phyloP scores from a whole-genome alignment of 768 basidiomycete genomes.

The Podaxis rugospora region DNA sequence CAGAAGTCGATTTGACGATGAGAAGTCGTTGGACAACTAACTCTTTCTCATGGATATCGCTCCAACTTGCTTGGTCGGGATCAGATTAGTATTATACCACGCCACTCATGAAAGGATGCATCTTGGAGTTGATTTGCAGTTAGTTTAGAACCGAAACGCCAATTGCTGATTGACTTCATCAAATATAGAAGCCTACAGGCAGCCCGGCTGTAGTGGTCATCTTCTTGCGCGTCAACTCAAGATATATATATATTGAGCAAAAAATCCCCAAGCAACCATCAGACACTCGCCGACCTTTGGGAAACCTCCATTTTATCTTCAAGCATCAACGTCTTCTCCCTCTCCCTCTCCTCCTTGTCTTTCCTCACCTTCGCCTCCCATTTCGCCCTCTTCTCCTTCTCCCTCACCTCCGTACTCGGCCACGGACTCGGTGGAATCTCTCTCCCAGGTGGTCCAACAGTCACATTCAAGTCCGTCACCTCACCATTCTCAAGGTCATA shows the following conservation, averaged over 20 bases:
- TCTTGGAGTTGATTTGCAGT: too few relatives aligned
- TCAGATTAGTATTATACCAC: too few relatives aligned
- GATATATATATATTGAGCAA: background rate
- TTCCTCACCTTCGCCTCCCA: background rate
- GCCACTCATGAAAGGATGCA: too few relatives aligned
- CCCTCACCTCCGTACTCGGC: conserved; percentile 2
- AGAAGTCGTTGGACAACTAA: too few relatives aligned
- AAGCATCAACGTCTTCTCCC: background rate
- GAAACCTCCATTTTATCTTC: background rate
- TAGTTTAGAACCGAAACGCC: too few relatives aligned
- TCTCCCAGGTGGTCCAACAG: conserved; percentile 32
- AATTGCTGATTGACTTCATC: too few relatives aligned
- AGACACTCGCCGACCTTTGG: background rate
- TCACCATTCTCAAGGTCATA: conserved; percentile 52
- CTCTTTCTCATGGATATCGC: too few relatives aligned
- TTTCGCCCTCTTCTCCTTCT: background rate
- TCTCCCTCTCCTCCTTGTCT: background rate
- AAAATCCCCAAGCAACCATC: background rate
- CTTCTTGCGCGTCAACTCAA: background rate
- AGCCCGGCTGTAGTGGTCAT: background rate
- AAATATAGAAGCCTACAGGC: too few relatives aligned
- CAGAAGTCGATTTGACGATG: too few relatives aligned
- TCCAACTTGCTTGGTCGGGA: too few relatives aligned
- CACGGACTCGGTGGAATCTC: conserved; percentile 26
- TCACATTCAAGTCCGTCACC: conserved; percentile 43